Base-by-base conservation (phyloP, 768 basidiomycete species). In the Dioszegia aurantiaca region DNA sequence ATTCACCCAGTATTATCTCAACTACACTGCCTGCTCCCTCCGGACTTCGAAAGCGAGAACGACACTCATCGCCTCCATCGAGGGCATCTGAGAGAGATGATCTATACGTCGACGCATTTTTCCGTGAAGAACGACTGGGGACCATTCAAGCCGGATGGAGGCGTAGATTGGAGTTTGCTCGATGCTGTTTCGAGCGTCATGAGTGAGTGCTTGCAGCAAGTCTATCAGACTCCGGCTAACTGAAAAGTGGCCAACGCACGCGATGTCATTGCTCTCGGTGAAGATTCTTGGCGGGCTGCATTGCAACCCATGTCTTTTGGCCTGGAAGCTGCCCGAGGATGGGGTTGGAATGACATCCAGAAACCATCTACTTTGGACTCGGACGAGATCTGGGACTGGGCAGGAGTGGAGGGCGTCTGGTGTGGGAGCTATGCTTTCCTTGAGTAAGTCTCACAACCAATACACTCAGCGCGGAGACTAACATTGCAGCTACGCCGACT, bases 391-490 rank as follows among this genome's bases (percentile, higher is more conserved):
- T 65, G 61, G 65, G 75, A 76, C 55, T 76, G 75, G 75, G 75
- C 73, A 9, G 71, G 63, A 10, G 68, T 76, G 0, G 56, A 62
- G 33, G 73, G 75, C 0, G 24, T 41, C 1, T 74, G 75, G 75
- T 60, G 61, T 27, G 75, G 75, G n/a, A 68, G 68, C 2, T 76
- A 76, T 61, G 73, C 75, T 21, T 76, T 76, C 57, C 47, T 76
- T 24, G 75, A 76, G 66, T 76, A 44, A 56, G 56, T 61, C 9
- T 12, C 40, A 23, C 21, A 17, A 14, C 16, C 23, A 33, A 3
- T 12, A 30, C 33, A 33, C 53, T 21, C 4, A 19, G 8, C 36
- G 12, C 4, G 14, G 21, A 10, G 11, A 26, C 37, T 55, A 24
- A 31, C 30, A 31, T 19, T n/a, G 5, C 45, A 67, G 68, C 58